phyloP scores from a whole-genome alignment of 2,329 filamentous ascomycete genomes.

The Pseudogymnoascus sp. region DNA sequence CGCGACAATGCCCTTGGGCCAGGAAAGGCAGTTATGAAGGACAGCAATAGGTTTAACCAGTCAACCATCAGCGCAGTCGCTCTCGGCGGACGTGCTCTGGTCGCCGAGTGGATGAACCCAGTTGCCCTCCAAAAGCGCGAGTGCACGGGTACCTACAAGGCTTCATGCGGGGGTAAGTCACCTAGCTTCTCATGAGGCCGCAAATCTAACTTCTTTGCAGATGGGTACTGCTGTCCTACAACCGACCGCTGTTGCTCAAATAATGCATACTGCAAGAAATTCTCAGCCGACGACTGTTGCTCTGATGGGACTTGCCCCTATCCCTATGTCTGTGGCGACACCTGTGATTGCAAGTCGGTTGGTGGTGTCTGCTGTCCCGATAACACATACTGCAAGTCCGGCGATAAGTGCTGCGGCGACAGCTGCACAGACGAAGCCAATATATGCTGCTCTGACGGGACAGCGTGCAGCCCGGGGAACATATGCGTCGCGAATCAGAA shows the following conservation, averaged over 20 bases:
- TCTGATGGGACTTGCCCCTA: not conserved
- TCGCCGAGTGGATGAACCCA: conserved; percentile 3
- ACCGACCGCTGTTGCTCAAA: not conserved
- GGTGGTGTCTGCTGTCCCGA: not conserved
- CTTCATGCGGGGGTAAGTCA: not conserved
- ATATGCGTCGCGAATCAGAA: not conserved
- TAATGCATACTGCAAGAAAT: not conserved
- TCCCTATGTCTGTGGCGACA: not conserved
- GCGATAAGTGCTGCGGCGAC: not conserved
- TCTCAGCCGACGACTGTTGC: not conserved
- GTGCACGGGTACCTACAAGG: not conserved
- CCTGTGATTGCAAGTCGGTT: not conserved
- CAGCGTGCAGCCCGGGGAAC: not conserved
- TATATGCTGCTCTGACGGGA: not conserved
- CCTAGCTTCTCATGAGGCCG: not conserved
- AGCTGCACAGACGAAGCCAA: not conserved
- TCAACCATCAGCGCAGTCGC: not conserved
- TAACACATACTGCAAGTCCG: not conserved
- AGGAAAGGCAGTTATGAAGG: not conserved
- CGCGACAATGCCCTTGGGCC: not conserved
- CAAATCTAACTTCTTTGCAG: not conserved
- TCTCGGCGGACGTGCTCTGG: not conserved
- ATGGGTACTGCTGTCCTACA: not conserved
- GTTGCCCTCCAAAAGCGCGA: not conserved
- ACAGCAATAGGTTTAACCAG: not conserved